A percentile compares a stretch with the other conserved stretches of the same genome.
Conservation (phyloP, 2,329 filamentous ascomycete genomes). For the Claviceps sp. region DNA sequence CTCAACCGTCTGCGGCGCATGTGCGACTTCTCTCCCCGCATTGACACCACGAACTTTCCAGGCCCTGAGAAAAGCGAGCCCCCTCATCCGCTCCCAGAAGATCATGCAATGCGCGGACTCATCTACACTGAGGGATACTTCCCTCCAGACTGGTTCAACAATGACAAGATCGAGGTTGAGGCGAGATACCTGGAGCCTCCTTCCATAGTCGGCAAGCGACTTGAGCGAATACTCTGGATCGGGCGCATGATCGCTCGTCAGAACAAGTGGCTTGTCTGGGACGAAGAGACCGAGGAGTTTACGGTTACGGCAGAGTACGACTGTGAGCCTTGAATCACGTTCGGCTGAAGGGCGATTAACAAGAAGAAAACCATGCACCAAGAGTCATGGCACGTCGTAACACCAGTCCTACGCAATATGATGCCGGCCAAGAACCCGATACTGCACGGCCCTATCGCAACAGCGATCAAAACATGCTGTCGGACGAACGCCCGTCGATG, state of each 20-base stretch:
- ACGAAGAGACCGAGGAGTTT: constrained; percentile 25
- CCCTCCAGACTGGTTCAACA: constrained; percentile 43
- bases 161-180: constrained; percentile 50
- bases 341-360: no score
- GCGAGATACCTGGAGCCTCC: constrained; percentile 50
- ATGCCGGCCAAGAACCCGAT: no score
- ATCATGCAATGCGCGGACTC: constrained; percentile 52
- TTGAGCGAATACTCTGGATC: constrained; percentile 46
- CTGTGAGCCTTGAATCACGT: not conserved
- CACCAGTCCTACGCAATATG: no score
- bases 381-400: no score
- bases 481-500: no score
- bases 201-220: constrained; percentile 43
- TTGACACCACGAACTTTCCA: constrained; percentile 34
- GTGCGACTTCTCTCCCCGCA: constrained; percentile 17
- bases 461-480: no score
- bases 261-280: constrained; percentile 30
- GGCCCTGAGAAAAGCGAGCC: constrained; percentile 26
- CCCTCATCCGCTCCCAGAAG: constrained; percentile 50
- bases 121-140: constrained; percentile 47
- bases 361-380: no score
- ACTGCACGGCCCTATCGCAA: no score
- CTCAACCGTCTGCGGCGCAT: constrained; percentile 23
- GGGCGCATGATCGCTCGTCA: constrained; percentile 32
- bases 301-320: constrained; percentile 1